Evolutionary conservation across 75 land plant genomes (phyloP).

Genomic region (Adiantum capillusveneris): DNA sequence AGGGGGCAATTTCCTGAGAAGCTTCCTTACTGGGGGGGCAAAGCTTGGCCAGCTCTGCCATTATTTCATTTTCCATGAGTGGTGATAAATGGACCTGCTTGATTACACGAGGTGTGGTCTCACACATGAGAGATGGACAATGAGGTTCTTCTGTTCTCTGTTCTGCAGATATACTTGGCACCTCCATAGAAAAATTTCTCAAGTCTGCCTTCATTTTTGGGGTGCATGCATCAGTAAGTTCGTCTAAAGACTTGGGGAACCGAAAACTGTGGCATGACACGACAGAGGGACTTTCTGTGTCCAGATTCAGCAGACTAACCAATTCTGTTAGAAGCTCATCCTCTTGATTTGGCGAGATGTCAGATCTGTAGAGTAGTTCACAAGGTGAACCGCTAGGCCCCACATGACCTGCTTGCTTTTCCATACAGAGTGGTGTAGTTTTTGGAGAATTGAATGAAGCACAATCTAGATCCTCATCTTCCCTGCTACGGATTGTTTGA

Average conservation of each 20-base stretch:
- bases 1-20: neutral
- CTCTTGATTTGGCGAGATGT: constrained; percentile 13
- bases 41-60: constrained; percentile 18
- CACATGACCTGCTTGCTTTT: neutral
- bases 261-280: constrained; percentile 6
- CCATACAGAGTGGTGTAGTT: neutral
- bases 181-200: neutral
- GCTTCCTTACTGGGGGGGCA: neutral
- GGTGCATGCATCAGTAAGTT: neutral
- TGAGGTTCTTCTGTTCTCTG: neutral
- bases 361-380: constrained; percentile 11
- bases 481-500: neutral
- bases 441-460: neutral
- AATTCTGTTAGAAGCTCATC: constrained; percentile 9
- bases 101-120: neutral
- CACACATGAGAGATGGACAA: neutral
- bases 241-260: neutral
- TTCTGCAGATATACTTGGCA: neutral
- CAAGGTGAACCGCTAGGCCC: neutral
- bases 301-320: constrained; percentile 5
- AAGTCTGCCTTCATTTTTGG: constrained; percentile 4
- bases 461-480: neutral
- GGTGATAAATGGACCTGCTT: constrained; percentile 12
- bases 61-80: constrained; percentile 24
- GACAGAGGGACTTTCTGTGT: neutral